A percentile compares a stretch with the other conserved stretches of the same genome.
phyloP scores from a whole-genome alignment of 208 protist species.

The Trypanosomatidae sp. region DNA sequence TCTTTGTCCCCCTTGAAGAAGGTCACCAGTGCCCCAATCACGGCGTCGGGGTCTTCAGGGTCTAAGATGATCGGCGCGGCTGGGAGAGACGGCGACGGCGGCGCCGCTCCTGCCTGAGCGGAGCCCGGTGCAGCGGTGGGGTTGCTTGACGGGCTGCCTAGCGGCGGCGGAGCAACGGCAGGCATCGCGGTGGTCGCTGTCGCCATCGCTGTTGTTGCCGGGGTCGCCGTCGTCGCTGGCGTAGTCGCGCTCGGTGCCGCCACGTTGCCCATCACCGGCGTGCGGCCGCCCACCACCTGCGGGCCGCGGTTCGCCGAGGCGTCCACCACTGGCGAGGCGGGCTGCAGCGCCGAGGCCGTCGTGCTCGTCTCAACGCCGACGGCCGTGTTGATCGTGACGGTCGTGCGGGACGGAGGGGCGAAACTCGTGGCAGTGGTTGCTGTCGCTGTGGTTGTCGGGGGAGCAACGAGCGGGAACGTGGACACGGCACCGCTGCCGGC shows the following conservation, averaged over 20 bases:
- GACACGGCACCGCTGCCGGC: slow-evolving; percentile 4
- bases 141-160: neutral
- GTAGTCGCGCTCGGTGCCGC: too few species aligned
- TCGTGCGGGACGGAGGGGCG: too few species aligned
- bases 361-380: slow-evolving; percentile 15
- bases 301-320: neutral
- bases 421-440: too few species aligned
- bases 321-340: slow-evolving; percentile 13
- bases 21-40: slow-evolving; percentile 45
- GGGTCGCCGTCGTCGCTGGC: too few species aligned
- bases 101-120: slow-evolving; percentile 1
- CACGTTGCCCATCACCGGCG: too few species aligned
- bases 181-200: slow-evolving; percentile 2
- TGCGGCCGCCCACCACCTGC: neutral
- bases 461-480: too few species aligned
- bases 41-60: slow-evolving; percentile 25
- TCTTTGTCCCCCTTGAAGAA: slow-evolving; percentile 41
- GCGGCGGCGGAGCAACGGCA: neutral
- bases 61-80: slow-evolving; percentile 17
- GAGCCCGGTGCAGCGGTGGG: slow-evolving; percentile 6
- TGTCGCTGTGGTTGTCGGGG: too few species aligned
- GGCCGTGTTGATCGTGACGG: too few species aligned
- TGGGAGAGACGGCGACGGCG: slow-evolving; percentile 16
- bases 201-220: too few species aligned
- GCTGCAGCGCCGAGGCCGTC: slow-evolving; percentile 23